Conservation (phyloP, 2,329 filamentous ascomycete genomes). For the Calonectria ilicicola region DNA sequence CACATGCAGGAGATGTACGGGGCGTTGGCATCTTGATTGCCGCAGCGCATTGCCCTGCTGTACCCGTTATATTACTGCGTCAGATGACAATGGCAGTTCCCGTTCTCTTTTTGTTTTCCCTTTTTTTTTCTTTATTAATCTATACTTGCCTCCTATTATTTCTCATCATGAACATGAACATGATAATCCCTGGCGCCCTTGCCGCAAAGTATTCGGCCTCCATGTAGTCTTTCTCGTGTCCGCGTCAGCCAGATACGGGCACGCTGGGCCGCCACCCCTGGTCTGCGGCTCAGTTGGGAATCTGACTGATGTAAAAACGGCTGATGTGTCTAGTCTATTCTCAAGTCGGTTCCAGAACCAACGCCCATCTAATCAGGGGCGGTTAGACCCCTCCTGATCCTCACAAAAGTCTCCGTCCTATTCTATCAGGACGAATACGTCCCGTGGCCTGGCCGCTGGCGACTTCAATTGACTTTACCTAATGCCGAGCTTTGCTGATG, state of each 20-base stretch:
- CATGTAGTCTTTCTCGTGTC: conserved; percentile 17
- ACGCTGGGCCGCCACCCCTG: neutral
- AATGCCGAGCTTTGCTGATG: neutral
- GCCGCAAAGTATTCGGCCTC: conserved; percentile 13
- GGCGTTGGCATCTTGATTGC: neutral
- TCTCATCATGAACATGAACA: too few species aligned
- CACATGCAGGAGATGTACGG: neutral
- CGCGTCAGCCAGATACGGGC: conserved; percentile 19
- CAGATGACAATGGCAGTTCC: neutral
- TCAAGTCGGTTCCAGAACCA: neutral
- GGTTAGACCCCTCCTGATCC: conserved; percentile 11
- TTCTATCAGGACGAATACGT: neutral
- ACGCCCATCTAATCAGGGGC: neutral
- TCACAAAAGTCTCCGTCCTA: neutral
- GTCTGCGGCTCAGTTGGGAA: neutral
- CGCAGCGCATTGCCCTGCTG: neutral
- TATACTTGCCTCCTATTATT: neutral
- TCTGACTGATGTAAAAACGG: neutral
- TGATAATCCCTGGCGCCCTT: conserved; percentile 7
- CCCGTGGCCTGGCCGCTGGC: neutral
- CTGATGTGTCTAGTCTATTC: neutral
- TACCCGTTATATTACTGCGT: neutral
- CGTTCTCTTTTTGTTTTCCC: neutral
- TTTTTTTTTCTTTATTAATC: too few species aligned
- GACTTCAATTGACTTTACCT: conserved; percentile 8